phyloP scores from a whole-genome alignment of 345 rosid genomes.

The Adansonia digitata region DNA sequence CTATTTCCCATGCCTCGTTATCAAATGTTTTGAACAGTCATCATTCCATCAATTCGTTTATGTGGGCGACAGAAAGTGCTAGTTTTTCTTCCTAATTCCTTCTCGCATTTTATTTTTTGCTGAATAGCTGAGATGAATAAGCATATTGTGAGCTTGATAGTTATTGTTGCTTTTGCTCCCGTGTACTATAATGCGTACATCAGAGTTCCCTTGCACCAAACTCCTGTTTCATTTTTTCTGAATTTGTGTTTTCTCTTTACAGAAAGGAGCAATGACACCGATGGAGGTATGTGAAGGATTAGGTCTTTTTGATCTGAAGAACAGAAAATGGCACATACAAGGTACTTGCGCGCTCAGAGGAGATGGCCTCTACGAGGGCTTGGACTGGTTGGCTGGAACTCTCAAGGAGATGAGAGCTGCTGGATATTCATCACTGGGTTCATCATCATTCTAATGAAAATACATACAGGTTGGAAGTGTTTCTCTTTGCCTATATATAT shows the following conservation, averaged over 20 bases:
- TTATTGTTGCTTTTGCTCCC: background rate
- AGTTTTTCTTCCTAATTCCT: background rate
- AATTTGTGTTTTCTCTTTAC: constrained; percentile 4
- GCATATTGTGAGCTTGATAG: background rate
- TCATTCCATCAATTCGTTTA: background rate
- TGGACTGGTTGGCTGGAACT: constrained; percentile 86
- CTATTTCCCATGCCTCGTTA: background rate
- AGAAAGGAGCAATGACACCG: constrained; percentile 99
- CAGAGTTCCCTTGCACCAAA: background rate
- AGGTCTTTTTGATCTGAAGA: constrained; percentile 86
- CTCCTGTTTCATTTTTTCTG: background rate
- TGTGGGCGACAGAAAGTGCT: background rate
- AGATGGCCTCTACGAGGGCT: constrained; percentile 96
- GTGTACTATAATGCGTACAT: background rate
- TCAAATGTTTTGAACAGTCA: background rate
- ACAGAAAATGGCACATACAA: constrained; percentile 99
- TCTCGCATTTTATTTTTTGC: background rate
- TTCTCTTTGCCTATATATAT: background rate
- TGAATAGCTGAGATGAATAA: background rate
- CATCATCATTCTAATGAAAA: constrained; percentile 55
- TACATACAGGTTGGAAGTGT: constrained; percentile 28
- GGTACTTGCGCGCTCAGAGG: constrained; percentile 96
- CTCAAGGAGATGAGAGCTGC: constrained; percentile 86
- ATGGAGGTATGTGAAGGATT: constrained; percentile 90
- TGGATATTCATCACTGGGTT: constrained; percentile 78